phyloP scores from a whole-genome alignment of 2,329 filamentous ascomycete genomes.

The Amauroascus verrucosus region DNA sequence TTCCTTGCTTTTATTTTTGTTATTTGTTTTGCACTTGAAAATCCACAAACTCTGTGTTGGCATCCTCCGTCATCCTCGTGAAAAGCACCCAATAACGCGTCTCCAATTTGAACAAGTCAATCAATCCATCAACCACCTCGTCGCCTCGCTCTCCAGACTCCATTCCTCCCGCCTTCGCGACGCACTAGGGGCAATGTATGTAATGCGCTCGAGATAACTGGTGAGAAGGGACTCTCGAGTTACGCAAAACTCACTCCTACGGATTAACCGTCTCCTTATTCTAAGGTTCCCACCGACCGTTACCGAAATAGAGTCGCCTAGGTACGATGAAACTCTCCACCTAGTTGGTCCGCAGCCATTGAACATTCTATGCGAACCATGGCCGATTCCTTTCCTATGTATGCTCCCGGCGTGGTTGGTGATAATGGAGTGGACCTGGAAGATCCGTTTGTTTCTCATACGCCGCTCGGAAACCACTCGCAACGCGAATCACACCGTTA shows the following conservation, averaged over 20 bases:
- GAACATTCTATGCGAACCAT: constrained; percentile 5
- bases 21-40: constrained; percentile 15
- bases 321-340: constrained; percentile 2
- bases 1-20: constrained; percentile 14
- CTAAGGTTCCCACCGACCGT: constrained; percentile 3
- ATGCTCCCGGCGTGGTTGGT: not conserved
- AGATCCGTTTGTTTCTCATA: constrained; percentile 50
- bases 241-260: not conserved
- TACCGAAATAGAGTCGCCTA: not conserved
- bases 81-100: constrained; percentile 10
- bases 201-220: constrained; percentile 1
- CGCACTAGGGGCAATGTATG: not conserved
- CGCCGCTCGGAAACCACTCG: constrained; percentile 34
- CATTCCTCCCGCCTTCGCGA: not conserved
- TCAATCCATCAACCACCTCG: not conserved
- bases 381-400: constrained; percentile 4
- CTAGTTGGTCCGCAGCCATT: not conserved
- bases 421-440: constrained; percentile 24
- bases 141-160: not conserved
- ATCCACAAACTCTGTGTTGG: constrained; percentile 10
- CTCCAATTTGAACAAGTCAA: constrained; percentile 3
- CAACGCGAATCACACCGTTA: constrained; percentile 53
- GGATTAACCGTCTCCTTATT: not conserved
- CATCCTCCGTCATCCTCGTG: constrained; percentile 4
- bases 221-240: constrained; percentile 4